phyloP scores from a whole-genome alignment of 148 eudicot genomes.

The Rhododendron williamsianum region DNA sequence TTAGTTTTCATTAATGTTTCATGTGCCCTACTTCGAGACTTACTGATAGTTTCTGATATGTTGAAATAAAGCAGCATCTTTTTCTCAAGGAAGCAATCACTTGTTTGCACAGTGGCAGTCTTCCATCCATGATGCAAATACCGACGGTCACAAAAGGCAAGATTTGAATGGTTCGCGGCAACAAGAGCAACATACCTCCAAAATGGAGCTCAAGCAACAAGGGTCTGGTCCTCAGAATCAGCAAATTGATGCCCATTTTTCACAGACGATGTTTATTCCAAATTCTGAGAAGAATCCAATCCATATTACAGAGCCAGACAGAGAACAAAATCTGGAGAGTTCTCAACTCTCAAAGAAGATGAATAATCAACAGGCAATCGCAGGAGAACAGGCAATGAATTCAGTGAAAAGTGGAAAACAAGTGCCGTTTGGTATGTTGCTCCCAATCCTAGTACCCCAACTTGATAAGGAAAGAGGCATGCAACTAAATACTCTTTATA shows the following conservation, averaged over 20 bases:
- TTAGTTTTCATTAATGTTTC: background rate
- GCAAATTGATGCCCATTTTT: conserved; percentile 29
- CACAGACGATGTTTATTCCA: conserved; percentile 40
- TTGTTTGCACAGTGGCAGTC: conserved; percentile 61
- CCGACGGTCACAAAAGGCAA: conserved; percentile 37
- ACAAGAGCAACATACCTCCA: conserved; percentile 41
- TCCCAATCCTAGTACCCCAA: conserved; percentile 80
- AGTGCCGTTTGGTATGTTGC: conserved; percentile 83
- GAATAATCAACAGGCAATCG: conserved; percentile 37
- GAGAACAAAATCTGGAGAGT: conserved; percentile 28
- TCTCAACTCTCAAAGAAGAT: conserved; percentile 35
- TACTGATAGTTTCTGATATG: background rate
- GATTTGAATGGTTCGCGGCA: conserved; percentile 26
- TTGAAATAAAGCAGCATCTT: conserved; percentile 29
- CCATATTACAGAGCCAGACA: conserved; percentile 35
- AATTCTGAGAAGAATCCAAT: conserved; percentile 30
- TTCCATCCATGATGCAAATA: conserved; percentile 43
- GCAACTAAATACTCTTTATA: conserved; percentile 70
- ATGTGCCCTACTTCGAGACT: background rate
- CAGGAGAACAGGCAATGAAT: conserved; percentile 38
- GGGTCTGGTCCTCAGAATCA: conserved; percentile 34
- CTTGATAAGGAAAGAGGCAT: conserved; percentile 81
- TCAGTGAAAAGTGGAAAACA: conserved; percentile 50
- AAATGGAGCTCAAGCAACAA: conserved; percentile 36
- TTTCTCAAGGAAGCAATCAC: conserved; percentile 60